Evolutionary conservation across 805 yeast genomes (phyloP), one percentile per base, ranked within the genome.

Genomic region (Teunomyces panamensis): DNA sequence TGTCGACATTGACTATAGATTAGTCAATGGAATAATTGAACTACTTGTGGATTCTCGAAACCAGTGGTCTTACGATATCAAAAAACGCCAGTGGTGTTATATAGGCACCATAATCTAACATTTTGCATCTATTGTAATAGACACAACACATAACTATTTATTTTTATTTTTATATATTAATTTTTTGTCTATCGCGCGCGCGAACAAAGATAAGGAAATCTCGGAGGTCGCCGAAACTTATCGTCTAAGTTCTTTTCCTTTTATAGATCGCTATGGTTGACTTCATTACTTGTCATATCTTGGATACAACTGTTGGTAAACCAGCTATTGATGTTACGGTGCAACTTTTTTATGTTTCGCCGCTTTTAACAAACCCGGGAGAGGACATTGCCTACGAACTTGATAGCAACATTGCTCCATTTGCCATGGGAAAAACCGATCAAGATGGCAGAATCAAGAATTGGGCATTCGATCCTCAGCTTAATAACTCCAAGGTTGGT

Each of bases 201-300:
- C 29, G 29, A 20, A 20, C 24, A 16, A 24, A 11, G 34, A 30
- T 28, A 39, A 39, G 34, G 34, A 24, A 20, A n/a, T 28, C 43
- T 44, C 42, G 45, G 44, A 30, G 10, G 9, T 32, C n/a, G 32
- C 48, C 48, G 48, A 46, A 39, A 28, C 29, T 16, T 13, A 30
- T 34, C 27, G 5, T 14, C 13, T n/a, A 11, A 4, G 14, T 29
- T 9, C 10, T 1, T 32, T 13, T 9, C 30, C n/a, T 35, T 24
- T 13, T 14, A 30, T 35, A 17, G 30, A 20, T 55, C 64, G 67
- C 24, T 20, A 57, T 68, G 14, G 68, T 63, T 30, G 68, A 65
- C 29, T 92, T 92, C 39, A 80, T 90, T 34, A 90, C 97, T 2
- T 91, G 97, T 69, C 98, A 91, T 64, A 80, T 91, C 8, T 73